These are phyloP conservation scores for Biancaea sappan DNA, from an alignment of 306 rosid genomes.

Conservation along the genomic window DNA sequence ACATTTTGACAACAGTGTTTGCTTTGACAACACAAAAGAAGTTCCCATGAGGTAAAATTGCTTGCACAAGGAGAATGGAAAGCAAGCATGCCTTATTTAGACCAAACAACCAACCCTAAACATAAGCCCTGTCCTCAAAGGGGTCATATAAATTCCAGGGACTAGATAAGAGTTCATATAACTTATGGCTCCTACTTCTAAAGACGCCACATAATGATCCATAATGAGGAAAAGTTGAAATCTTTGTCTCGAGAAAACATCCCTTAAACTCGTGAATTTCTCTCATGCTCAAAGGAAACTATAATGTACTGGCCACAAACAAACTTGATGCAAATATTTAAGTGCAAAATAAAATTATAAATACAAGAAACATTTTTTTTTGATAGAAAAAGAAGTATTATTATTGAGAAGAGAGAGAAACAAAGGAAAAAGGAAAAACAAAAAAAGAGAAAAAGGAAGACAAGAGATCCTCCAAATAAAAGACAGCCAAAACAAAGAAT, in stretches of 20 bases:
- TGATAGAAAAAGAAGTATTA: too few species aligned
- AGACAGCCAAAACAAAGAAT: too few species aligned
- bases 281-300: neutral
- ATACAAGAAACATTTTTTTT: too few species aligned
- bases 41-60: conserved; percentile 1
- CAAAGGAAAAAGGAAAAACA: too few species aligned
- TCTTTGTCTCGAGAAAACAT: neutral
- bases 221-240: neutral
- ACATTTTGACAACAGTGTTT: neutral
- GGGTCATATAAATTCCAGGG: neutral
- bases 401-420: too few species aligned
- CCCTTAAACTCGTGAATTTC: neutral
- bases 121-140: too few species aligned
- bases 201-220: neutral
- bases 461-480: too few species aligned
- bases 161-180: neutral
- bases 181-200: neutral
- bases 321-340: too few species aligned
- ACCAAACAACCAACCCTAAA: conserved; percentile 20
- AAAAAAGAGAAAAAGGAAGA: too few species aligned
- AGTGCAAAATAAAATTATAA: too few species aligned
- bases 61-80: neutral
- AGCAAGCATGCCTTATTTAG: neutral
- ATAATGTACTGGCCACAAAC: neutral
- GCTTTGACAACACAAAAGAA: neutral